phyloP scores from a whole-genome alignment of 805 yeast species.

The Ogataea saltuana region DNA sequence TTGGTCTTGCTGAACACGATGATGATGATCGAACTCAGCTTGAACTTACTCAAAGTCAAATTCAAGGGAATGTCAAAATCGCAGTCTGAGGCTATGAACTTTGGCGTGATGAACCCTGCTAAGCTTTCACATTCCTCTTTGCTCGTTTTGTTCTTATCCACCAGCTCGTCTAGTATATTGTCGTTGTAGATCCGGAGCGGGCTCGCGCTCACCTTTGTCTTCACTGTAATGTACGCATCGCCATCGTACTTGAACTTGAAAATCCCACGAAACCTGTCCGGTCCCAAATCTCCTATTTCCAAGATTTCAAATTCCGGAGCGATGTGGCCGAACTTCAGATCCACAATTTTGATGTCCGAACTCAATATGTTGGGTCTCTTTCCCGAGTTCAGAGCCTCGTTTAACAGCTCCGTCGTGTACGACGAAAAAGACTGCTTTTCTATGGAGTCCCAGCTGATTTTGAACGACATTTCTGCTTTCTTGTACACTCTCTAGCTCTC shows the following conservation, averaged over 20 bases:
- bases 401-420: slow-evolving; percentile 65
- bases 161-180: slow-evolving; percentile 31
- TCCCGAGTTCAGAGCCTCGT: slow-evolving; percentile 74
- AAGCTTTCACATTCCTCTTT: slow-evolving; percentile 33
- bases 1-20: slow-evolving; percentile 79
- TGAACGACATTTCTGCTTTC: slow-evolving; percentile 60
- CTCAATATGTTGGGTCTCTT: slow-evolving; percentile 70
- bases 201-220: slow-evolving; percentile 82
- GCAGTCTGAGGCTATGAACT: slow-evolving; percentile 62
- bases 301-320: slow-evolving; percentile 77
- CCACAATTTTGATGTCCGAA: slow-evolving; percentile 65
- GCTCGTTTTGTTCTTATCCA: slow-evolving; percentile 34
- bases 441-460: slow-evolving; percentile 74
- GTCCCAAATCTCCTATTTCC: slow-evolving; percentile 79
- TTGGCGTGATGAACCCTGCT: slow-evolving; percentile 60
- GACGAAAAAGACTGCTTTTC: slow-evolving; percentile 62
- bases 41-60: slow-evolving; percentile 68
- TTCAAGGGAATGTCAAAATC: slow-evolving; percentile 79
- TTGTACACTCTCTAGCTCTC: too few relatives aligned
- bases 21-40: slow-evolving; percentile 77
- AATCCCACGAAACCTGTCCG: slow-evolving; percentile 76
- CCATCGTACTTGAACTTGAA: slow-evolving; percentile 77
- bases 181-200: slow-evolving; percentile 65
- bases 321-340: slow-evolving; percentile 68
- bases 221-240: slow-evolving; percentile 71